These are phyloP conservation scores for Pneumocystis jirovecii DNA, from an alignment of 1,139 yeast genomes.

Conservation along the genomic window DNA sequence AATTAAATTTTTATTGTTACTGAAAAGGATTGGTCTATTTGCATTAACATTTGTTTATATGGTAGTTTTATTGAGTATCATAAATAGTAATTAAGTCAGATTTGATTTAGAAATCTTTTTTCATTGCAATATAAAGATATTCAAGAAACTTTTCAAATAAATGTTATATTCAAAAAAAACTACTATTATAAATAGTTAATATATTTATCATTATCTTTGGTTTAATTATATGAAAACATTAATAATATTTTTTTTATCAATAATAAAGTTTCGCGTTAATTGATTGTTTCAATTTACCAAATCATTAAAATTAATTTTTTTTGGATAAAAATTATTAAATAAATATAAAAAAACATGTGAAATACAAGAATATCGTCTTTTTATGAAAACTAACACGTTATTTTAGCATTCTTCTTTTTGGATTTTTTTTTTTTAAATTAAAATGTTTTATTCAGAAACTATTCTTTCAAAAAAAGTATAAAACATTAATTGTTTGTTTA, in stretches of 20 bases:
- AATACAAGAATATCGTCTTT: too few relatives aligned
- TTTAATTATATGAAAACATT: not conserved
- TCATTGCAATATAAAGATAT: not conserved
- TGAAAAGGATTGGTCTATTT: not conserved
- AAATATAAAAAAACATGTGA: too few relatives aligned
- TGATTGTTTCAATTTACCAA: not conserved
- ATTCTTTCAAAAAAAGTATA: slow-evolving; percentile 16
- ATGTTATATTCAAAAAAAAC: not conserved
- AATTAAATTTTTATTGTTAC: too few relatives aligned
- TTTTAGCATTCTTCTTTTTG: not conserved
- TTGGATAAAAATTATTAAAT: not conserved
- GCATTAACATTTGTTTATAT: not conserved
- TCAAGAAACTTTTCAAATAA: not conserved
- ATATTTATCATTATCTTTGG: not conserved
- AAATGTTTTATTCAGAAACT: slow-evolving; percentile 16
- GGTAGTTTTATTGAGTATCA: not conserved
- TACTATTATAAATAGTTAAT: not conserved
- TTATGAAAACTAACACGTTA: too few relatives aligned
- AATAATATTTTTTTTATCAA: too few relatives aligned
- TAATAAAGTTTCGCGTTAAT: not conserved
- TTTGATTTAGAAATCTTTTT: not conserved
- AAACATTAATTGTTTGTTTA: not conserved
- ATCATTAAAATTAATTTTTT: too few relatives aligned
- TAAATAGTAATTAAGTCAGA: not conserved
- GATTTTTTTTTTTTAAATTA: not conserved